Evolutionary conservation across 257 asterid species (phyloP), one percentile per base, ranked within the genome.

Genomic region (Solanum piurae): DNA sequence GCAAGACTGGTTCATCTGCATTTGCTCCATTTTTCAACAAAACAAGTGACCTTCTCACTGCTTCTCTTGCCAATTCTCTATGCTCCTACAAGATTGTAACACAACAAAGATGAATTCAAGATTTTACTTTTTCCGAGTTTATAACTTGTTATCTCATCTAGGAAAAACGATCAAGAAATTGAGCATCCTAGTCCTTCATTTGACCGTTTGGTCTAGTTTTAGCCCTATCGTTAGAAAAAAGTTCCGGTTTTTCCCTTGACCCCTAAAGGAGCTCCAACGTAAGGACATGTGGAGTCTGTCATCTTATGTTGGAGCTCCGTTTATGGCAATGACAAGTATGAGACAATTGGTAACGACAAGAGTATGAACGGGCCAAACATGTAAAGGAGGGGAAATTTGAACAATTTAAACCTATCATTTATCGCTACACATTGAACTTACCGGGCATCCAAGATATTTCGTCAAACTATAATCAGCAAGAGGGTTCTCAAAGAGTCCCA

Each of bases 401-500:
- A 34, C 27, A 72, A 16, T 33, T 72, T 72, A 0, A 33, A 18
- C 79, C 25, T 8, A 27, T 79, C 14, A 16, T 2, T 79, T 25
- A 42, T 79, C 5, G 4, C 1, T 1, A 44, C 21, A 80, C 3
- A 72, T 13, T 31, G 8, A 72, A 18, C 68, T 72, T 29, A 86
- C 88, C 60, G 55, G 23, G 36, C 88, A 21, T 11, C 88, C 88
- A 4, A 86, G 88, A 86, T 86, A 52, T 5, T 86, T 86, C 10
- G 40, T 82, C 40, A 86, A n/a, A 64, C 88, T 87, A 75, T 62
- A 77, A 64, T 87, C 89, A 60, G 86, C 89, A 55, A 79, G 74
- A 14, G 89, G 89, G 52, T 66, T 80, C 89, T 87, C 89, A 66
- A 87, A 87, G 6, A 87, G 86, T 36, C 89, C 89, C 89, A 87